Evolutionary conservation across 495 filamentous ascomycete species (phyloP), one percentile per base, ranked within the genome.

Genomic region (Trichocladium uniseriatum): DNA sequence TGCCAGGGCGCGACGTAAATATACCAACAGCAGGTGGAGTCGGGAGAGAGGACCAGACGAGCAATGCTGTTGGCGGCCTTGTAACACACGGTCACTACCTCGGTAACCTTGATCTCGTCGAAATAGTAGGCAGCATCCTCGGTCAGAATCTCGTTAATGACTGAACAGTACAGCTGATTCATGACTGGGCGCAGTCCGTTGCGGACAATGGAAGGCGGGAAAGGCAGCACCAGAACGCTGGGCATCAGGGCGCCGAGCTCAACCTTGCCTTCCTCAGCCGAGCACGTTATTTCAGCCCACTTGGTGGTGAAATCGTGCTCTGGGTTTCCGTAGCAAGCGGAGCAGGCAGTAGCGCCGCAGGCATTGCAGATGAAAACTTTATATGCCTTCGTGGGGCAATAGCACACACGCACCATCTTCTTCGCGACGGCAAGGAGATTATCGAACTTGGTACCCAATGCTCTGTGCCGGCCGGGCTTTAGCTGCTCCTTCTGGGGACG

Each of bases 261-360:
- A 0, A 53, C 21, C 13, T 29, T 54, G 28, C 45, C 58, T 27
- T 46, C 2, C 4, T 43, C 54, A 10, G 38, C 20, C 1, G 57
- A 49, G 19, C 16, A 6, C 9, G 18, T 20, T 2, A 3, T n/a
- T n/a, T 5, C 18, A 31, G 36, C 18, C 6, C 24, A 16, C 2
- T 4, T 6, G 11, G 0, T 13, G 2, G 27, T 6, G 27, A 15
- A 66, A 64, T 46, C 18, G 38, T 72, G 69, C 6, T 9, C 13
- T 0, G 69, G 68, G 32, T 69, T 70, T 2, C 68, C 62, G 18
- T 52, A 40, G 45, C 69, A 72, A 31, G 5, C 24, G 4, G 43
- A 10, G 41, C 61, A 64, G 14, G 53, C 53, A 0, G 49, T 54
- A 2, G 38, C 39, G 5, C 50, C 47, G 43, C 61, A 64, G 13